Percentiles rank a stretch among this genome's conserved stretches.
These are phyloP conservation scores for Incumbomyces lentus DNA, from an alignment of 2,329 filamentous ascomycete genomes.

Conservation along the genomic window DNA sequence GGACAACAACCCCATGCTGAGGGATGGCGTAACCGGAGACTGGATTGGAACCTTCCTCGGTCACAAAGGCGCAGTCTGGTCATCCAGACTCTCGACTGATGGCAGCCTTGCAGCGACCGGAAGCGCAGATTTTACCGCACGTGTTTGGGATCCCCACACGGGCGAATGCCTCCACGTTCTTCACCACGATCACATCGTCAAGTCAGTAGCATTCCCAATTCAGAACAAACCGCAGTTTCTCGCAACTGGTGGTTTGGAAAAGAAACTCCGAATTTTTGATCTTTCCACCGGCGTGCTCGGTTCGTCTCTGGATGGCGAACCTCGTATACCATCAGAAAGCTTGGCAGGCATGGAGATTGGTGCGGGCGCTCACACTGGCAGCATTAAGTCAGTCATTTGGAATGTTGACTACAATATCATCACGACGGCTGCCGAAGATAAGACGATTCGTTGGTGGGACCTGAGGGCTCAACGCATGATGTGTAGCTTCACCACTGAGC, in stretches of 20 bases:
- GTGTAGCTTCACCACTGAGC: constrained; percentile 67
- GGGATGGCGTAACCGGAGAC: constrained; percentile 88
- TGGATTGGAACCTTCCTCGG: constrained; percentile 98
- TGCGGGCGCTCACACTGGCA: constrained; percentile 67
- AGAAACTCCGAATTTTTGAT: constrained; percentile 91
- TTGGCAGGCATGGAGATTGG: constrained; percentile 59
- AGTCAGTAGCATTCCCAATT: constrained; percentile 79
- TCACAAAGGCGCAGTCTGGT: constrained; percentile 97
- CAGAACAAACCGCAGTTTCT: constrained; percentile 68
- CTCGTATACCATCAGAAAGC: constrained; percentile 28
- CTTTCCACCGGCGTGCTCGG: constrained; percentile 44
- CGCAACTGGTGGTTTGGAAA: constrained; percentile 90
- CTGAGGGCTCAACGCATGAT: constrained; percentile 65
- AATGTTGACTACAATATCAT: constrained; percentile 77
- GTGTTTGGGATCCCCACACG: constrained; percentile 93
- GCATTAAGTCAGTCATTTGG: constrained; percentile 97
- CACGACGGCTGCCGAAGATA: constrained; percentile 82
- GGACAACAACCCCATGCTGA: constrained; percentile 97
- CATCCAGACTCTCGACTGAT: constrained; percentile 81
- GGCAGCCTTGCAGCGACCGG: constrained; percentile 82
- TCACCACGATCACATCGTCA: constrained; percentile 89
- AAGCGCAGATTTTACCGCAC: constrained; percentile 91
- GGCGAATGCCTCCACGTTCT: constrained; percentile 81
- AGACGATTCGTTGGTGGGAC: constrained; percentile 90
- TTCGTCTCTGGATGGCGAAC: constrained; percentile 25